Evolutionary conservation across 768 basidiomycete species (phyloP).

Genomic region (Coprinellus aureogranulatus): DNA sequence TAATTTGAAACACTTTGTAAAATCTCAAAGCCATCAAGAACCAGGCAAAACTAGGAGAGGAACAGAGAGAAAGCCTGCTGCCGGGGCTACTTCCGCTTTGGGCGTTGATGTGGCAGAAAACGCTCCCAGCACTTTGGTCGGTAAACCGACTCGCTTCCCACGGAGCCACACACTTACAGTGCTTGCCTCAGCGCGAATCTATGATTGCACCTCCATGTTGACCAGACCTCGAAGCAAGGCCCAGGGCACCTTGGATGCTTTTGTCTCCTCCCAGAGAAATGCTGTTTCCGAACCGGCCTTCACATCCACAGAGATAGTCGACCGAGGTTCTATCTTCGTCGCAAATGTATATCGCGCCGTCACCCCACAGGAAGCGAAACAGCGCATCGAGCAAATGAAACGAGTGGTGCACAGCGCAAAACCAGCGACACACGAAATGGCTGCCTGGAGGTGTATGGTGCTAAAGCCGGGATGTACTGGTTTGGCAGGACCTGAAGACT

Average conservation of each 20-base stretch:
- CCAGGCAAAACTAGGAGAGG: too few species aligned
- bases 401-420: conserved; percentile 55
- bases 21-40: too few species aligned
- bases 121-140: too few species aligned
- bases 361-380: conserved; percentile 49
- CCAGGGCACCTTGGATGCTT: conserved; percentile 46
- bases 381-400: conserved; percentile 50
- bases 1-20: too few species aligned
- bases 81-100: neutral
- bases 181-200: too few species aligned
- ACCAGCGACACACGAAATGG: conserved; percentile 69
- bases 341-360: conserved; percentile 59
- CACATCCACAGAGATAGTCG: conserved; percentile 72
- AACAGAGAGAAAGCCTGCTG: too few species aligned
- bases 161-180: too few species aligned
- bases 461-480: conserved; percentile 65
- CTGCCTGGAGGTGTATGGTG: conserved; percentile 78
- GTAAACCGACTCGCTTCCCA: too few species aligned
- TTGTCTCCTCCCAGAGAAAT: conserved; percentile 41
- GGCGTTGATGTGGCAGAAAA: too few species aligned
- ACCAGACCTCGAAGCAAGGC: neutral
- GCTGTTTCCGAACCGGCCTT: conserved; percentile 45
- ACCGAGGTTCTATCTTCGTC: conserved; percentile 71
- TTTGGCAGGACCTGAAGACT: conserved; percentile 71
- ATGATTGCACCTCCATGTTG: neutral